Base-by-base conservation (phyloP, 495 filamentous ascomycete genomes). In the Podospora anserina region DNA sequence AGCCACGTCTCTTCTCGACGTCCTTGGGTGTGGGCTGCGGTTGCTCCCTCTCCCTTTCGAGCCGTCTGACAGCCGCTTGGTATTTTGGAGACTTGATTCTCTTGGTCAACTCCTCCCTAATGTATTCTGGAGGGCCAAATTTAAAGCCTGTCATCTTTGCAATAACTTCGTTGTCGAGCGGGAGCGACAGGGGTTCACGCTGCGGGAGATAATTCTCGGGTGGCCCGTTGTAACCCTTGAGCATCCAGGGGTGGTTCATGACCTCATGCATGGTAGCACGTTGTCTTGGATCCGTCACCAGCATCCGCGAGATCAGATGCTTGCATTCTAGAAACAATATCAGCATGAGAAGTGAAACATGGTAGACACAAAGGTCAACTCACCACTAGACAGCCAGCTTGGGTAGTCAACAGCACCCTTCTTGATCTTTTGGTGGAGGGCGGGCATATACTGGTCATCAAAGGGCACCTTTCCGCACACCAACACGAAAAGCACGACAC, bases 381-480 rank as follows among this genome's bases (percentile, higher is more conserved):
- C 84, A 95, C 95, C 95, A 73, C 89, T 82, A 39, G 93, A 92
- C 34, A 99, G 87, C 84, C 96, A 97, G 61, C 88, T 90, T 18
- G 96, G 95, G 78, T 97, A 99, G 76, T 99, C 95, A 23, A 99
- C 96, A 20, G 89, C 81, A 55, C 95, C 95, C 75, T 96, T 95
- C 81, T 99, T 99, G 78, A 99, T 99, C 84, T 99, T 98, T 30
- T 93, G 94, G 82, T 99, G 95, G 61, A 99, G 83, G 69, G 97
- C 93, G 28, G 94, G 95, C 95, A 99, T 99, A 81, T 93, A 97
- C 79, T 99, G 95, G 73, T 99, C 95, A 76, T 99, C 95, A 76
- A 99, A 99, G 2, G 95, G 95, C 4, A 99, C 95, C 78, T 97
- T 99, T 9, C 95, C 95, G 78, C 95, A 99, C 11, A 98, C 95